Conservation (phyloP, 1,284 basidiomycete genomes). For the Macrocystidia cucumis region DNA sequence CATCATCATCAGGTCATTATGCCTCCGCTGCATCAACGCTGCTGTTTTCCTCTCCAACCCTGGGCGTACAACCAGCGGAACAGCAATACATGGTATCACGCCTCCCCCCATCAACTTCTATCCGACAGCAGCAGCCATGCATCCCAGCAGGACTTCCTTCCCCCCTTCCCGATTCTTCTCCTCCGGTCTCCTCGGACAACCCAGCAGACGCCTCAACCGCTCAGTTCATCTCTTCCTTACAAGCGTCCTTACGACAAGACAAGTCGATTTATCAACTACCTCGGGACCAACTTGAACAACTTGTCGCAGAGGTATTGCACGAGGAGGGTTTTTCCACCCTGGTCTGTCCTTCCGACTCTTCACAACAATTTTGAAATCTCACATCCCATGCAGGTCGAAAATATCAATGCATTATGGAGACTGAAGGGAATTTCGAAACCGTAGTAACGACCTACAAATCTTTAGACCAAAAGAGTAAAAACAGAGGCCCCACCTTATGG, state of each 20-base stretch:
- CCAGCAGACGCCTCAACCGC: conserved; percentile 12
- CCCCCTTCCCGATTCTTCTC: no score
- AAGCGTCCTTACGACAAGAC: conserved; percentile 29
- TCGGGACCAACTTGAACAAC: conserved; percentile 33
- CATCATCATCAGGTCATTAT: no score
- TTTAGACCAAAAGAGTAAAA: conserved; percentile 1
- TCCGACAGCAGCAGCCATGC: no score
- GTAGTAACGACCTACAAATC: conserved; percentile 5
- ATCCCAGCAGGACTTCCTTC: no score
- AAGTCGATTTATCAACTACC: conserved; percentile 40
- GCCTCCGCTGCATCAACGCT: no score
- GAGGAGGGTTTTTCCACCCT: conserved; percentile 49
- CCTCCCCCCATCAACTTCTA: no score
- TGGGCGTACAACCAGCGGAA: no score
- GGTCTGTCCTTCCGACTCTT: no score
- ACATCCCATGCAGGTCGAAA: conserved; percentile 25
- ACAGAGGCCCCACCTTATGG: not conserved
- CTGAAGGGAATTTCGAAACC: conserved; percentile 20
- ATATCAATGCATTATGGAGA: conserved; percentile 24
- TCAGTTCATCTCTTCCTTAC: no score
- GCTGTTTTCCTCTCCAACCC: no score
- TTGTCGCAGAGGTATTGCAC: conserved; percentile 43
- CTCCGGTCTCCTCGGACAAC: conserved; percentile 1
- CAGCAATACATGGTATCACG: no score
- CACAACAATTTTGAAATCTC: conserved; percentile 2